Evolutionary conservation across 805 yeast species (phyloP).

Genomic region (Candida schatavii): DNA sequence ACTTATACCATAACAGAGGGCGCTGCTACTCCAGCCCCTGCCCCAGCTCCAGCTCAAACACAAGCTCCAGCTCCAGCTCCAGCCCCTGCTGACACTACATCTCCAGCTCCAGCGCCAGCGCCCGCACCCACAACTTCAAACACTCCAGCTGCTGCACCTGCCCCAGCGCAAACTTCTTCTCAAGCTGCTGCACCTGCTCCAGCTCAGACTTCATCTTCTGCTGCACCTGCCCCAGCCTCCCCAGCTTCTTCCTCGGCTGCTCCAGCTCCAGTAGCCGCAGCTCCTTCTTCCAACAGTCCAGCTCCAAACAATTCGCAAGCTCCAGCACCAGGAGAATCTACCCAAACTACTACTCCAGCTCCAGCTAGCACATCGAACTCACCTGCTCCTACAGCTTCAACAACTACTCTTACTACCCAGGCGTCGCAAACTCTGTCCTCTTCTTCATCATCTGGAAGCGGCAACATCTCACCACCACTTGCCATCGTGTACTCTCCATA

Average conservation of each 20-base stretch:
- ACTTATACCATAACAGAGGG: constrained; percentile 47
- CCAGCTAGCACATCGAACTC: constrained; percentile 19
- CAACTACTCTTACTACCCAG: constrained; percentile 14
- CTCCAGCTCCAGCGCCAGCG: constrained; percentile 13
- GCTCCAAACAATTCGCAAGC: constrained; percentile 13
- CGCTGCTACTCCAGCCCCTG: constrained; percentile 10
- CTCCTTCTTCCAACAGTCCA: constrained; percentile 10
- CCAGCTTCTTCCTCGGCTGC: constrained; percentile 12
- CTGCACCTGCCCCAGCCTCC: constrained; percentile 12
- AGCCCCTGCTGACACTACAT: constrained; percentile 13
- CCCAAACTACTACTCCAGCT: constrained; percentile 9
- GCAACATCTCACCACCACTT: constrained; percentile 43
- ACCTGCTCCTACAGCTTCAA: constrained; percentile 24
- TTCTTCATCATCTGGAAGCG: constrained; percentile 14
- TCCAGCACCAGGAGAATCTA: constrained; percentile 9
- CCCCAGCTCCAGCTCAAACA: constrained; percentile 34
- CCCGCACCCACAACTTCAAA: constrained; percentile 9
- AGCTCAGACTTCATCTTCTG: constrained; percentile 12
- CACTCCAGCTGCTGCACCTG: constrained; percentile 17
- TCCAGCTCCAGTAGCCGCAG: constrained; percentile 12
- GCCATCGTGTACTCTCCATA: constrained; percentile 80
- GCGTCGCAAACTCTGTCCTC: constrained; percentile 10
- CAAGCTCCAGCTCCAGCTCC: constrained; percentile 16
- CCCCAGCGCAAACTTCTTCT: constrained; percentile 19
- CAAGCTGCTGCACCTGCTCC: constrained; percentile 16